These are phyloP conservation scores for Kazachstania sp. DNA, from an alignment of 1,139 yeast genomes.

Conservation along the genomic window DNA sequence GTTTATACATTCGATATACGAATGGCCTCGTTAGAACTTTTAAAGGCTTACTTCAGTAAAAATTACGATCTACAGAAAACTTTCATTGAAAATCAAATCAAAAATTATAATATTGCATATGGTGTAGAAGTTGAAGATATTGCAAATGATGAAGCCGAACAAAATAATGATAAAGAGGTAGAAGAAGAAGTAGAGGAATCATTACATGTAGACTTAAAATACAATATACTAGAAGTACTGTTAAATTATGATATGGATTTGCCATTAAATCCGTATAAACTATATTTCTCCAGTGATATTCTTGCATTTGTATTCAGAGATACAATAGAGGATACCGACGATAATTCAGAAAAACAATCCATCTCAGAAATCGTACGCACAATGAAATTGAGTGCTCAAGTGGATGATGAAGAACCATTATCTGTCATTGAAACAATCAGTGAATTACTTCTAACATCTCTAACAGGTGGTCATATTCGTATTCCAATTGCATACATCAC, in stretches of 20 bases:
- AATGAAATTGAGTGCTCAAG: constrained; percentile 57
- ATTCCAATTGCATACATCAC: constrained; percentile 72
- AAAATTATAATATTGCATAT: constrained; percentile 32
- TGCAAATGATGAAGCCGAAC: not conserved
- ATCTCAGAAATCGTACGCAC: constrained; percentile 39
- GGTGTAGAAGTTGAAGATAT: not conserved
- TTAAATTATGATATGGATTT: constrained; percentile 73
- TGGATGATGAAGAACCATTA: constrained; percentile 64
- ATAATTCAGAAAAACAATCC: constrained; percentile 18
- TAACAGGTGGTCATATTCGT: constrained; percentile 62
- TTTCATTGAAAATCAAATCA: constrained; percentile 59
- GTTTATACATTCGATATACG: constrained; percentile 79
- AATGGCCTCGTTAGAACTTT: constrained; percentile 56
- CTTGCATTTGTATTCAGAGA: constrained; percentile 51
- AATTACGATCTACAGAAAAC: constrained; percentile 53
- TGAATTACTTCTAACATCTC: constrained; percentile 60
- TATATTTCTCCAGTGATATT: constrained; percentile 76
- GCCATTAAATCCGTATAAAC: constrained; percentile 72
- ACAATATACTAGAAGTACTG: constrained; percentile 56
- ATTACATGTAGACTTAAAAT: constrained; percentile 6
- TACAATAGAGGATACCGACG: constrained; percentile 43
- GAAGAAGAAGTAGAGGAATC: constrained; percentile 1
- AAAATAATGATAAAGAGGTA: not conserved
- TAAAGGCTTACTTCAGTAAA: constrained; percentile 60
- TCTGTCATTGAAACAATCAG: constrained; percentile 72